Base-by-base conservation (phyloP, 148 eudicot species). In the Limonium bicolor region DNA sequence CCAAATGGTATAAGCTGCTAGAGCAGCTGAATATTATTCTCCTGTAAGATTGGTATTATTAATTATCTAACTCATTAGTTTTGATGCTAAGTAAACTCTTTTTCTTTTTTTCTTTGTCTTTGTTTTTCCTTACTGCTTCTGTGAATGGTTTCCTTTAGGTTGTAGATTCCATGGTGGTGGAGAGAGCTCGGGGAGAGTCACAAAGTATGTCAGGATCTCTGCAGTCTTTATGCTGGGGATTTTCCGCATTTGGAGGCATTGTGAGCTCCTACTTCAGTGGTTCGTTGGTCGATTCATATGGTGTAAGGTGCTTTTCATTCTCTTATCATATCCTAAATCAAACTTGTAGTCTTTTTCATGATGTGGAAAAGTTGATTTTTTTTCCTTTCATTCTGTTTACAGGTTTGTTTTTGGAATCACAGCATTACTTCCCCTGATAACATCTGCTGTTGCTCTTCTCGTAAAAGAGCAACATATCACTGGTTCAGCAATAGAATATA, bases 151-250 rank as follows among this genome's bases (percentile, higher is more conserved):
- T n/a, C n/a, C n/a, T 66, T 60, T 73, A 92, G 99, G 99, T 92
- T 81, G 99, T 92, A 72, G 99, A 92, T 72, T 92, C 99, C 27
- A 92, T 92, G 99, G 99, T 92, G 61, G 99, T 92, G 4, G 99
- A 92, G 66, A 81, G 99, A 70, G 93, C 99, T 55, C 95, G 99
- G 40, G 99, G 99, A 17, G 99, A 92, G 73, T 85, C 99, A 27
- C 99, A 92, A 62, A 85, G 88, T 60, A 55, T 81, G 62, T 85
- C 99, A 11, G 99, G 99, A 46, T 92, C 99, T 55, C 95, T 92
- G 46, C 99, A 92, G 67, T 92, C 99, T 7, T 54, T 92, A 48
- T 92, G 99, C 48, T 92, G 99, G 99, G 99, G 99, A 54, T 92
- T 79, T 26, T 85, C 99, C 23, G 95, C 99, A 41, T 73, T 85